These are phyloP conservation scores for Tubosaeta sp. DNA, from an alignment of 768 basidiomycete species.

Conservation along the genomic window DNA sequence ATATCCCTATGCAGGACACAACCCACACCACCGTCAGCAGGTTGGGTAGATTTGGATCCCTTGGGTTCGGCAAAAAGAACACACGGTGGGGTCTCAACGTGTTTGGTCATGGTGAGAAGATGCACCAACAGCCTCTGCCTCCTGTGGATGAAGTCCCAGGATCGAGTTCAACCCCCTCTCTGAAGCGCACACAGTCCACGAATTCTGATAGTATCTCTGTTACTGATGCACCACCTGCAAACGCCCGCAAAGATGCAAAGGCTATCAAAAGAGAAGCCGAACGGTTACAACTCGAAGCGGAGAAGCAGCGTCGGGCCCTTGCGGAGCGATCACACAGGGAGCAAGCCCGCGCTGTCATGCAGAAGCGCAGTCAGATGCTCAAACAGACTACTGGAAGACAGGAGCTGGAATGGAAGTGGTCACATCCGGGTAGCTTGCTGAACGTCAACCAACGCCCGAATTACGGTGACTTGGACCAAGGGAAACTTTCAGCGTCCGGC, in stretches of 20 bases:
- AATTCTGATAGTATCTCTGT: slow-evolving; percentile 70
- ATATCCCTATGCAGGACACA: slow-evolving; percentile 35
- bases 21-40: slow-evolving; percentile 45
- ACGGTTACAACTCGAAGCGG: slow-evolving; percentile 72
- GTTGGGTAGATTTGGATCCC: slow-evolving; percentile 52
- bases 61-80: slow-evolving; percentile 67
- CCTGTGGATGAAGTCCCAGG: slow-evolving; percentile 71
- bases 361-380: slow-evolving; percentile 77
- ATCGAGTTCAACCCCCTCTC: slow-evolving; percentile 53
- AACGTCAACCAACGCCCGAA: slow-evolving; percentile 35
- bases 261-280: slow-evolving; percentile 80
- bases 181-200: slow-evolving; percentile 76
- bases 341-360: slow-evolving; percentile 88
- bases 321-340: slow-evolving; percentile 74
- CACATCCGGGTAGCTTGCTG: slow-evolving; percentile 39
- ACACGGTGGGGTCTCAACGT: slow-evolving; percentile 62
- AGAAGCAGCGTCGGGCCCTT: slow-evolving; percentile 77
- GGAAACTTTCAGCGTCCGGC: slow-evolving; percentile 54
- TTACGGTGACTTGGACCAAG: slow-evolving; percentile 33
- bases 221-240: slow-evolving; percentile 42
- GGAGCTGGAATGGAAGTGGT: slow-evolving; percentile 62
- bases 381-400: slow-evolving; percentile 47
- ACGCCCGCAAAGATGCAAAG: slow-evolving; percentile 56
- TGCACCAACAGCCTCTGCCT: slow-evolving; percentile 54
- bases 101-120: slow-evolving; percentile 71